Conservation (phyloP, 768 basidiomycete species). For the Amanita molliuscula region DNA sequence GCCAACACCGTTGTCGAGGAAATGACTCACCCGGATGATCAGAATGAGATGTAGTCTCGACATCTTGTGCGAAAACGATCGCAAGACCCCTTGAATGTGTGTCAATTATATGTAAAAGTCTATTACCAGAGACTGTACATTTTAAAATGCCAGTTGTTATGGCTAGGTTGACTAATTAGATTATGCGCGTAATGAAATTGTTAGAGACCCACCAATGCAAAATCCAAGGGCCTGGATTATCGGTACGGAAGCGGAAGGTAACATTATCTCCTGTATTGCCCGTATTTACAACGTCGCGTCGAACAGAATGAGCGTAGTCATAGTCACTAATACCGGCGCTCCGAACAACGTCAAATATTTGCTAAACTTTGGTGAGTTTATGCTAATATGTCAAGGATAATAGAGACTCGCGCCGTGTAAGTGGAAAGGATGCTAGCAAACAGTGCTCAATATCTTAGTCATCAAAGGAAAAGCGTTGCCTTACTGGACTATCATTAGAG, state of each 20-base stretch:
- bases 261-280: conserved; percentile 21
- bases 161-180: conserved; percentile 16
- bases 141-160: conserved; percentile 44
- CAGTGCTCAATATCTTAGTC: too few relatives aligned
- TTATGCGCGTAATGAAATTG: not conserved
- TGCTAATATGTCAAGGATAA: not conserved
- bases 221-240: conserved; percentile 43
- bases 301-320: conserved; percentile 42
- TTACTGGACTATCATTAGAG: conserved; percentile 1
- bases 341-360: conserved; percentile 34
- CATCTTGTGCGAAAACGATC: conserved; percentile 28
- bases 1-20: not conserved
- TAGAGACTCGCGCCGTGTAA: conserved; percentile 21
- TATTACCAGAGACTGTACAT: conserved; percentile 17
- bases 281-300: conserved; percentile 38
- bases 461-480: not conserved
- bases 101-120: not conserved
- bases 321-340: conserved; percentile 24
- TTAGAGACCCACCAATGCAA: conserved; percentile 29
- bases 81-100: conserved; percentile 21
- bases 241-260: conserved; percentile 40
- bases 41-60: conserved; percentile 4
- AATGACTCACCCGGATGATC: conserved; percentile 10
- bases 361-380: conserved; percentile 15
- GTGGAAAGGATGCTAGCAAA: conserved; percentile 27